Percentiles rank a stretch among this genome's conserved stretches.
Conservation (phyloP, 1,284 basidiomycete genomes). For the Puccinia horiana region DNA sequence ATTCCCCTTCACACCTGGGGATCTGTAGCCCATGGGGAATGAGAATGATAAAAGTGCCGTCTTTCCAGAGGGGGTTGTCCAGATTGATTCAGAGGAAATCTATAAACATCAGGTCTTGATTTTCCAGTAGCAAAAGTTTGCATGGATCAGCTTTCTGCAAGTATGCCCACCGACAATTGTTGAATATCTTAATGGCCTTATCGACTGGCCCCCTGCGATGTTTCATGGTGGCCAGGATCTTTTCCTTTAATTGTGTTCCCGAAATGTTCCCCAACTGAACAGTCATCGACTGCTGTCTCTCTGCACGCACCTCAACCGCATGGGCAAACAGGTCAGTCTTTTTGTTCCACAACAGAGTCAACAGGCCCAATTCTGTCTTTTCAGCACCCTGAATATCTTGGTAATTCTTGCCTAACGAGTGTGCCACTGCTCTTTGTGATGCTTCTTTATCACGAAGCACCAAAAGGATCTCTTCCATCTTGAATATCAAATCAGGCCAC, state of each 20-base stretch:
- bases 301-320: neutral
- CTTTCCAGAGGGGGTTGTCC: slow-evolving; percentile 6
- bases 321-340: neutral
- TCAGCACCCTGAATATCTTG: neutral
- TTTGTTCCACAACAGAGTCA: neutral
- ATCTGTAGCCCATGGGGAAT: neutral
- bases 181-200: neutral
- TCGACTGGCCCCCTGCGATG: neutral
- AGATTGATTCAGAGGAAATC: neutral
- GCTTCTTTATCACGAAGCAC: neutral
- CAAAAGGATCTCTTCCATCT: neutral
- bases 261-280: neutral
- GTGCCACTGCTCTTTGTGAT: neutral
- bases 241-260: neutral
- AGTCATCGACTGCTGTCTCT: neutral
- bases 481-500: neutral
- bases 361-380: neutral
- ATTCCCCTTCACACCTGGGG: neutral
- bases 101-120: neutral
- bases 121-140: neutral
- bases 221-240: neutral
- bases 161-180: neutral
- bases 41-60: slow-evolving; percentile 14
- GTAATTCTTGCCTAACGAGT: neutral
- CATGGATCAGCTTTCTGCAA: neutral